Evolutionary conservation across 2,329 filamentous ascomycete genomes (phyloP).

Genomic region (Fusarium aywerte): DNA sequence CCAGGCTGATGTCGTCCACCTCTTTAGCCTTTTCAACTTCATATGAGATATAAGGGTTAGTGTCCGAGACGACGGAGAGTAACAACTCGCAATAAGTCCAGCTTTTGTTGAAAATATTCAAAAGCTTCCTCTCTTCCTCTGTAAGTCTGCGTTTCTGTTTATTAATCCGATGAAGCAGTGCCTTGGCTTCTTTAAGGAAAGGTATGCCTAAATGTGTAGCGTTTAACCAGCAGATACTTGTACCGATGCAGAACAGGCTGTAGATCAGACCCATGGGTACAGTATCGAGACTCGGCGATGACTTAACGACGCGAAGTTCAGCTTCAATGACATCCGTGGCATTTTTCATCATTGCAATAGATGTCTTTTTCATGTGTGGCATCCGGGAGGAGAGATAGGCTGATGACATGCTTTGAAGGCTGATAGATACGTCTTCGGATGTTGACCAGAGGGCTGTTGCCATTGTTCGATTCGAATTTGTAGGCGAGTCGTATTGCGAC

Average conservation of each 20-base stretch:
- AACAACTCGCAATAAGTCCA: slow-evolving; percentile 55
- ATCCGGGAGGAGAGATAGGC: slow-evolving; percentile 50
- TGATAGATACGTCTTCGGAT: slow-evolving; percentile 53
- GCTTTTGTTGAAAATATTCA: slow-evolving; percentile 55
- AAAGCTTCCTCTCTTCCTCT: slow-evolving; percentile 42
- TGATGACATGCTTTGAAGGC: slow-evolving; percentile 57
- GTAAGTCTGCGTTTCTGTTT: slow-evolving; percentile 28
- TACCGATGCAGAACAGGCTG: slow-evolving; percentile 54
- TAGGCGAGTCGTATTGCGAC: slow-evolving; percentile 55
- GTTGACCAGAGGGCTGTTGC: slow-evolving; percentile 52
- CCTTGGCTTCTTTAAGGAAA: slow-evolving; percentile 47
- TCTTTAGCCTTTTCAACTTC: slow-evolving; percentile 19
- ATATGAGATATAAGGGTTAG: slow-evolving; percentile 34
- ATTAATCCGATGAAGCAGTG: slow-evolving; percentile 44
- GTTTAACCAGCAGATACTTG: slow-evolving; percentile 55
- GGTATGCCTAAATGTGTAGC: slow-evolving; percentile 48
- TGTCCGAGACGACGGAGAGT: slow-evolving; percentile 52
- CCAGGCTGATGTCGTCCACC: slow-evolving; percentile 18
- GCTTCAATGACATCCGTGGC: slow-evolving; percentile 50
- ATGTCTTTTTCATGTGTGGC: slow-evolving; percentile 50
- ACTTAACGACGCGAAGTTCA: slow-evolving; percentile 46
- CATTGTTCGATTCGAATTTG: slow-evolving; percentile 54
- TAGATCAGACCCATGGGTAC: slow-evolving; percentile 53
- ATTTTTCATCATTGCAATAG: slow-evolving; percentile 49
- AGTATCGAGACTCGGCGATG: slow-evolving; percentile 13